Conservation (phyloP, 2,329 filamentous ascomycete genomes). For the Mycosphaerella arachidis region DNA sequence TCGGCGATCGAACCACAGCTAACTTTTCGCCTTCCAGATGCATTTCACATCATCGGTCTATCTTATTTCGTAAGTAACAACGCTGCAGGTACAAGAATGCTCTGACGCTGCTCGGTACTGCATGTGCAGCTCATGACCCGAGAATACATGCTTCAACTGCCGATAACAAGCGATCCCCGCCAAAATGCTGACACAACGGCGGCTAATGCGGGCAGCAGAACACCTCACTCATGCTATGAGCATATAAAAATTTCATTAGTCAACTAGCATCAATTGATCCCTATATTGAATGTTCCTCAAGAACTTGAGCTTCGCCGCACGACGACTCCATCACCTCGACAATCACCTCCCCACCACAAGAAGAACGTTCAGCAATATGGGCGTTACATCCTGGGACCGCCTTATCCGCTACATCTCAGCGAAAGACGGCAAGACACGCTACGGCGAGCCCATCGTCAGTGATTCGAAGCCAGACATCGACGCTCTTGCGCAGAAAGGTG, state of each 20-base stretch:
- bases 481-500: slow-evolving; percentile 33
- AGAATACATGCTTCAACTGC: neutral
- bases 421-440: slow-evolving; percentile 64
- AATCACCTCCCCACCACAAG: neutral
- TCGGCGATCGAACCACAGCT: neutral
- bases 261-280: neutral
- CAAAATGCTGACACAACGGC: neutral
- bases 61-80: neutral
- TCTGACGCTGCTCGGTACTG: neutral
- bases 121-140: neutral
- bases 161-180: neutral
- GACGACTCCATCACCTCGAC: neutral
- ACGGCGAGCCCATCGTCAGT: slow-evolving; percentile 62
- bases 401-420: slow-evolving; percentile 66
- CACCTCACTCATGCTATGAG: neutral
- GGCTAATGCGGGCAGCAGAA: neutral
- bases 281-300: neutral
- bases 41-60: neutral
- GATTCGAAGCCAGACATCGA: slow-evolving; percentile 24
- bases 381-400: slow-evolving; percentile 46
- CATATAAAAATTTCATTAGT: neutral
- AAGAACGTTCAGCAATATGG: neutral
- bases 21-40: neutral
- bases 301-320: neutral
- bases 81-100: neutral